Evolutionary conservation across 2,329 filamentous ascomycete species (phyloP), one percentile per base, ranked within the genome.

Genomic region (Ustulina deusta): DNA sequence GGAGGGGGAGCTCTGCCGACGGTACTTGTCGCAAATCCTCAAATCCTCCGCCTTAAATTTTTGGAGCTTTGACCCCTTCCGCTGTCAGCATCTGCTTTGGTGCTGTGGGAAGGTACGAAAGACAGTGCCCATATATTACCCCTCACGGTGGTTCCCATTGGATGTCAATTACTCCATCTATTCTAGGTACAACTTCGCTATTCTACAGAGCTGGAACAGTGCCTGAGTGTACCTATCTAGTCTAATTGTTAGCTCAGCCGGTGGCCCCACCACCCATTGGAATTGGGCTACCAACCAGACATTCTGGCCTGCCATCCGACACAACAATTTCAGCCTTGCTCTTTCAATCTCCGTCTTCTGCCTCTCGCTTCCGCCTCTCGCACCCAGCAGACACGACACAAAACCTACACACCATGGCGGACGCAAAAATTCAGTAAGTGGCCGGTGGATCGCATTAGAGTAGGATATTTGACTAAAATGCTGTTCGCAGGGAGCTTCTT

Each of bases 401-500:
- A 20, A 40, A 61, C n/a, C 46, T 20, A 25, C 36, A 59, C 61
- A 73, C 17, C 38, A 78, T 78, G 76, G 78, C 78, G 34, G 78
- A 79, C 72, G 70, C 75, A 69, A 92, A 93, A 84, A 91, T 93
- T 65, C 89, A 92, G 91, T 93, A 81, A 73, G 87, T 34, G 29
- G 25, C 22, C 44, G 20, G 36, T 36, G 6, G 20, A 51, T 61
- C n/a, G 9, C 22, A n/a, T 15, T 15, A 1, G 1, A 15, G 44
- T 20, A 7, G 13, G 49, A 27, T 7, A 15, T 34, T 46, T 38
- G 5, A 27, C 55, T 65, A 63, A 61, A 44, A 44, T 13, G 22
- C 38, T 66, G 36, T 61, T 27, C 34, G 9, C 34, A 97, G 93
- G 83, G 94, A 97, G 81, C 89, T 97, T 77, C 89, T 97, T 73